phyloP scores from a whole-genome alignment of 352 stramenopile species.

The Lagenidium sp. region DNA sequence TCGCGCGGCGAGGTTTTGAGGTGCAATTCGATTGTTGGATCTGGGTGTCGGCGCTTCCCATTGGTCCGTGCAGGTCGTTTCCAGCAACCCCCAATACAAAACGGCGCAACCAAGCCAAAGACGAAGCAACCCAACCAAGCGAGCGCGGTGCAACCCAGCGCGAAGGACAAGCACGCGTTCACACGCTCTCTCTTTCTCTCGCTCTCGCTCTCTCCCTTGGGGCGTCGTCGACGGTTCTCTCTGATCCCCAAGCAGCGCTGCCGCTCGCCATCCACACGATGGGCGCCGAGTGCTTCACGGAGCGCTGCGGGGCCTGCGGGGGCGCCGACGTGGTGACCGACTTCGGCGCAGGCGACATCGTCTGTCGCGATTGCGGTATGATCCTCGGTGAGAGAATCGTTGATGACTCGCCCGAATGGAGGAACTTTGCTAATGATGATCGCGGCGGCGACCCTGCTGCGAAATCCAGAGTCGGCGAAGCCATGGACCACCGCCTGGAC shows the following conservation, averaged over 20 bases:
- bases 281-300: constrained; percentile 54
- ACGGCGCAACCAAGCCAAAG: too few species aligned
- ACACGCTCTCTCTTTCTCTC: background rate
- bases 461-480: constrained; percentile 76
- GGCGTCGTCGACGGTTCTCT: background rate
- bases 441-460: constrained; percentile 63
- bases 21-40: too few species aligned
- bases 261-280: too few species aligned
- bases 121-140: too few species aligned
- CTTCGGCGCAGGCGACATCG: constrained; percentile 69
- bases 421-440: constrained; percentile 85
- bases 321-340: constrained; percentile 75
- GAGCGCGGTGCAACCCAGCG: too few species aligned
- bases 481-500: constrained; percentile 47
- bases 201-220: background rate
- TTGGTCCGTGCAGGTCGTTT: too few species aligned
- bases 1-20: too few species aligned
- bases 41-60: too few species aligned
- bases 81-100: too few species aligned
- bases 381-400: constrained; percentile 84
- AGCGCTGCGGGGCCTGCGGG: constrained; percentile 55
- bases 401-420: constrained; percentile 83
- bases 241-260: too few species aligned
- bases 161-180: too few species aligned
- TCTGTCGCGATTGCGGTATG: constrained; percentile 75